phyloP scores from a whole-genome alignment of 345 rosid species.

The Citrus unshiu region DNA sequence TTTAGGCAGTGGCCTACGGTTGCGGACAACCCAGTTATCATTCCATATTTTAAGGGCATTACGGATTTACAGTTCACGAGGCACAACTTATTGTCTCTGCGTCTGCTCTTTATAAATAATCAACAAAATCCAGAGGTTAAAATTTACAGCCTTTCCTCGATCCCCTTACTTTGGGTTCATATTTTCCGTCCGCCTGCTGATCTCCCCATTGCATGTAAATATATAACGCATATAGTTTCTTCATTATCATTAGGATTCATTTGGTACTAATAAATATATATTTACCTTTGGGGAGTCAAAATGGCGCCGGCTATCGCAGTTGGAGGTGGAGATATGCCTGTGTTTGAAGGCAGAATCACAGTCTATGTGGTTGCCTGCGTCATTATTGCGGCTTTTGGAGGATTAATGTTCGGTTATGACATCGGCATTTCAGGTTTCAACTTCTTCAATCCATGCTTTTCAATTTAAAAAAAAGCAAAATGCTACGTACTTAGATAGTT shows the following conservation, averaged over 20 bases:
- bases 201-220: not conserved
- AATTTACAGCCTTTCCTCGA: not conserved
- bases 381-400: constrained; percentile 66
- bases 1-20: not conserved
- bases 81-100: not conserved
- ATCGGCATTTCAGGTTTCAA: constrained; percentile 54
- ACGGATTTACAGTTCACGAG: not conserved
- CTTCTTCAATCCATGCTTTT: not conserved
- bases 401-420: constrained; percentile 68
- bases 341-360: constrained; percentile 42
- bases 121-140: not conserved
- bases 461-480: too few species aligned
- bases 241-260: too few species aligned
- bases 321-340: constrained; percentile 28
- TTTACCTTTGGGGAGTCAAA: not conserved
- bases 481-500: too few species aligned
- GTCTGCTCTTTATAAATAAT: not conserved
- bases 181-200: not conserved
- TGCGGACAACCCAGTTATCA: not conserved
- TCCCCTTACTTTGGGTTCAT: not conserved
- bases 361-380: constrained; percentile 29
- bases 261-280: not conserved
- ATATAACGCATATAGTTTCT: not conserved
- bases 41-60: not conserved
- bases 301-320: constrained; percentile 29